A percentile compares a stretch with the other conserved stretches of the same genome.
Conservation (phyloP, 1,139 yeast species). For the Magnusiomyces sp. region DNA sequence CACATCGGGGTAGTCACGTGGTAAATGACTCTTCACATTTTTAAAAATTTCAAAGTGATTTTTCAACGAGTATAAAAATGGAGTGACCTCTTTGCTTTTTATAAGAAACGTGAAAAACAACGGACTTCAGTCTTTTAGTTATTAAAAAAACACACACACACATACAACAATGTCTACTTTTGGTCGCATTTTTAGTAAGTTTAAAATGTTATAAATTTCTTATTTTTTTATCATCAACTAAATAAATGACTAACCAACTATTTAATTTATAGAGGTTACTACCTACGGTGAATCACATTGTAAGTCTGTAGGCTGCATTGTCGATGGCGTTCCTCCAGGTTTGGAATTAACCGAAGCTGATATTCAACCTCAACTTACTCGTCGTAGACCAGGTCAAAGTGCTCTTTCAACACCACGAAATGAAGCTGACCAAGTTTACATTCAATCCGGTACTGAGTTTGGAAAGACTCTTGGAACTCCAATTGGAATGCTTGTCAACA, state of each 20-base stretch:
- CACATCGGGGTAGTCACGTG: not conserved
- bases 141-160: not conserved
- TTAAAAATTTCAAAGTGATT: not conserved
- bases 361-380: slow-evolving; percentile 87
- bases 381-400: slow-evolving; percentile 97
- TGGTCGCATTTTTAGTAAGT: slow-evolving; percentile 43
- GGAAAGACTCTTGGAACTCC: slow-evolving; percentile 94
- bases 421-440: slow-evolving; percentile 85
- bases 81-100: not conserved
- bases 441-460: slow-evolving; percentile 90
- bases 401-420: slow-evolving; percentile 88
- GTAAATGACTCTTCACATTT: not conserved
- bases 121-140: not conserved
- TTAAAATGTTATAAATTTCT: not conserved
- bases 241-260: not conserved
- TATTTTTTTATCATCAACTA: too few species aligned
- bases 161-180: slow-evolving; percentile 49
- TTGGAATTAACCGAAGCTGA: slow-evolving; percentile 75
- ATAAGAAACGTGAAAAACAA: not conserved
- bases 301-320: slow-evolving; percentile 96
- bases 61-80: not conserved
- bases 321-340: slow-evolving; percentile 97
- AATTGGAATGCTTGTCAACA: slow-evolving; percentile 82
- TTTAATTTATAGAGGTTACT: slow-evolving; percentile 49
- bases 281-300: slow-evolving; percentile 98